Evolutionary conservation across 2,329 filamentous ascomycete genomes (phyloP).

Genomic region (Penicillium vulpinum): DNA sequence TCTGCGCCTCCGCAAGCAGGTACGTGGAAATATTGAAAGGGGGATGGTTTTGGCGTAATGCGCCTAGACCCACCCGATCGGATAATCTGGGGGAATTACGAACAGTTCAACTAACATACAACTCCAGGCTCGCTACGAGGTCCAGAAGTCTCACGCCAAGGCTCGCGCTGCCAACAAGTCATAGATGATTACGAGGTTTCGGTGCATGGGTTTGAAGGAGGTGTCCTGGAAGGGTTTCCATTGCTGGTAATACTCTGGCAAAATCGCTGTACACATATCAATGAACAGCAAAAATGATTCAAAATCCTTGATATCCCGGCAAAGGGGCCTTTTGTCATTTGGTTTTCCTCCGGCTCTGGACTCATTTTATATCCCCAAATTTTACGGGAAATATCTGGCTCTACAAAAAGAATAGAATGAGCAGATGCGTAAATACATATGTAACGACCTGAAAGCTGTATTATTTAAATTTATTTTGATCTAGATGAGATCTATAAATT

Average conservation of each 20-base stretch:
- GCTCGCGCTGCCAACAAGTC: conserved; percentile 77
- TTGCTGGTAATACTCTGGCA: conserved; percentile 41
- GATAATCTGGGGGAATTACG: neutral
- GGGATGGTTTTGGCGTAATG: neutral
- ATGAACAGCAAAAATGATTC: conserved; percentile 47
- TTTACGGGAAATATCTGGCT: conserved; percentile 9
- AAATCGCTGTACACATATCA: conserved; percentile 44
- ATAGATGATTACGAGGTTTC: conserved; percentile 42
- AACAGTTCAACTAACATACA: conserved; percentile 16
- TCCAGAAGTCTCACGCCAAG: conserved; percentile 94
- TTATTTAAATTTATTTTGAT: conserved; percentile 4
- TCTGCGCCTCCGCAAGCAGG: conserved; percentile 98
- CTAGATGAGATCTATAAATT: conserved; percentile 6
- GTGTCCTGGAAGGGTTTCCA: conserved; percentile 42
- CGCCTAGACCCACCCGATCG: neutral
- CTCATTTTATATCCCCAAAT: conserved; percentile 17
- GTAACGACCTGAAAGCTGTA: conserved; percentile 5
- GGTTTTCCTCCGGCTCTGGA: conserved; percentile 20
- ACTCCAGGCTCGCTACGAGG: conserved; percentile 78
- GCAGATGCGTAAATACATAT: conserved; percentile 11
- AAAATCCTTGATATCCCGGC: conserved; percentile 44
- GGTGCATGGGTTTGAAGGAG: conserved; percentile 47
- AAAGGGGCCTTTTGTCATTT: conserved; percentile 24
- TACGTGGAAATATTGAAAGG: conserved; percentile 46
- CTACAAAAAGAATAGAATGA: conserved; percentile 13